Percentiles rank a stretch among this genome's conserved stretches.
phyloP scores from a whole-genome alignment of 495 filamentous ascomycete species.

The Daldinia childiae region DNA sequence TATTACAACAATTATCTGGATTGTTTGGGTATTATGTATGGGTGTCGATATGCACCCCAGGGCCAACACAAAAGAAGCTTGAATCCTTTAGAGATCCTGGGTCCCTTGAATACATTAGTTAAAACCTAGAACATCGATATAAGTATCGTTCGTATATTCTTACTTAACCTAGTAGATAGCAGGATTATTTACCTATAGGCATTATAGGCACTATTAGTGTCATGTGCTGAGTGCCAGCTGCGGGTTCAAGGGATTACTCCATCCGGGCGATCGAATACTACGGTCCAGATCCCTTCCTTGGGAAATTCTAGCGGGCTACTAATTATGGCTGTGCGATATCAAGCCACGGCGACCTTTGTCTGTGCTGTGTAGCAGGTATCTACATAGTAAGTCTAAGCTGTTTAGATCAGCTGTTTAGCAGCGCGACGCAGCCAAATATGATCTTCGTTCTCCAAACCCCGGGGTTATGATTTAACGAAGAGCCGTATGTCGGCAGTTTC shows the following conservation, averaged over 20 bases:
- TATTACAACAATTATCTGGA: neutral
- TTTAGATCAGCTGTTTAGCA: neutral
- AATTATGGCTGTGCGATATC: slow-evolving; percentile 18
- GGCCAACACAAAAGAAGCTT: slow-evolving; percentile 44
- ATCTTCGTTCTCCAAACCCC: slow-evolving; percentile 24
- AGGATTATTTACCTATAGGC: slow-evolving; percentile 7
- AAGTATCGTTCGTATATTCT: slow-evolving; percentile 17
- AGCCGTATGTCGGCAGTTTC: slow-evolving; percentile 41
- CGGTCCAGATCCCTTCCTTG: slow-evolving; percentile 28
- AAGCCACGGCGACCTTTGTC: slow-evolving; percentile 9
- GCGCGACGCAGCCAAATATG: neutral
- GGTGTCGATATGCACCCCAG: slow-evolving; percentile 38
- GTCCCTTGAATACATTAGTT: neutral
- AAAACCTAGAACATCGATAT: neutral
- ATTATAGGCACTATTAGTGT: slow-evolving; percentile 6
- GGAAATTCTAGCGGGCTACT: slow-evolving; percentile 26
- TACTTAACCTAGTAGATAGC: neutral
- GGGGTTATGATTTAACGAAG: slow-evolving; percentile 18
- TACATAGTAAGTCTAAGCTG: too few relatives aligned
- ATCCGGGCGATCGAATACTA: slow-evolving; percentile 24
- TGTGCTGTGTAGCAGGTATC: neutral
- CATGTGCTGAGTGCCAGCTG: slow-evolving; percentile 38
- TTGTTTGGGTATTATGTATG: slow-evolving; percentile 10
- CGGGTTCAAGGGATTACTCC: slow-evolving; percentile 38
- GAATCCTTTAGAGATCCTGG: slow-evolving; percentile 37